Evolutionary conservation across 2,329 filamentous ascomycete species (phyloP).

Genomic region (Stagonosporopsis tanaceti): DNA sequence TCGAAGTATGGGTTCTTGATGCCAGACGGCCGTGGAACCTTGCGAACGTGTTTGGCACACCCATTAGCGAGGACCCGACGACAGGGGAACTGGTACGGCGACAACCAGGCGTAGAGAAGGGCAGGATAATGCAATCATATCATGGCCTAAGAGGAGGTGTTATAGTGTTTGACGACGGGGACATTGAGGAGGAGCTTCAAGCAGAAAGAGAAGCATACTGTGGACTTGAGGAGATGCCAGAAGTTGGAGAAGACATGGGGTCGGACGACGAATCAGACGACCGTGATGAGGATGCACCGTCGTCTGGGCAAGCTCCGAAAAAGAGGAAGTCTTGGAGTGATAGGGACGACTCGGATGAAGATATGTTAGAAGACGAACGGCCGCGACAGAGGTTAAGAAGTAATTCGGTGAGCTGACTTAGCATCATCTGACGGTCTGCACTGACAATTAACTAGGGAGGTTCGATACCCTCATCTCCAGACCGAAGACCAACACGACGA

Average conservation of each 20-base stretch:
- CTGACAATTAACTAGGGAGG: constrained; percentile 49
- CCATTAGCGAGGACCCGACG: constrained; percentile 52
- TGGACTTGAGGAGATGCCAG: constrained; percentile 88
- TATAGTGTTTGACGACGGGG: constrained; percentile 93
- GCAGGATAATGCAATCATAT: constrained; percentile 75
- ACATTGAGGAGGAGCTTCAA: constrained; percentile 83
- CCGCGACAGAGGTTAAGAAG: constrained; percentile 83
- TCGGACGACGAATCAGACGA: constrained; percentile 64
- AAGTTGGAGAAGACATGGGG: constrained; percentile 76
- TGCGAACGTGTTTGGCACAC: constrained; percentile 86
- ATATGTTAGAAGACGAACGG: constrained; percentile 75
- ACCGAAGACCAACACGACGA: constrained; percentile 66
- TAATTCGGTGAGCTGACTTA: constrained; percentile 73
- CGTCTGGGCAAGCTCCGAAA: constrained; percentile 47
- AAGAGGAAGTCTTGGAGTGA: constrained; percentile 57
- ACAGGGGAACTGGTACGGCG: constrained; percentile 60
- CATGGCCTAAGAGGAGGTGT: constrained; percentile 84
- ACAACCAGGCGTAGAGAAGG: constrained; percentile 73
- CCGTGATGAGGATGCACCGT: constrained; percentile 39
- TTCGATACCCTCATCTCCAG: constrained; percentile 73
- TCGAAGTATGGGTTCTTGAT: constrained; percentile 95
- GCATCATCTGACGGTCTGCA: not conserved
- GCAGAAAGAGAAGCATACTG: constrained; percentile 83
- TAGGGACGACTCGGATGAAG: constrained; percentile 67
- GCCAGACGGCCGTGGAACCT: constrained; percentile 93